Base-by-base conservation (phyloP, 2,329 filamentous ascomycete species). In the Stemphylium lycopersici region DNA sequence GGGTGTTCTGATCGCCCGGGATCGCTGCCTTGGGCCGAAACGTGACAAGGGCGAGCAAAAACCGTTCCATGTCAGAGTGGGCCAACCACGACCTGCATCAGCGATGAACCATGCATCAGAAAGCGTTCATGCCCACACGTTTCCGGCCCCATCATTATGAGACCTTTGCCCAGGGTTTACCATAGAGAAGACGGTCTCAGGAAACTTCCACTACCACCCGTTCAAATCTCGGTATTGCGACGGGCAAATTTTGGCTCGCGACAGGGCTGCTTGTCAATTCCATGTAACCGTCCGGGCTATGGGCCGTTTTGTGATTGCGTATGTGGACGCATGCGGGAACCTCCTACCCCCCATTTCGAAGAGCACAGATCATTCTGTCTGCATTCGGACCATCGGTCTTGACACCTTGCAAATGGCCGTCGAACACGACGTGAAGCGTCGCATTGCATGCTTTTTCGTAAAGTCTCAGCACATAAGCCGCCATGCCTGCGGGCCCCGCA, bases 21-120 rank as follows among this genome's bases (percentile, higher is more conserved):
- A 62, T 63, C 58, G 58, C 52, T 63, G 53, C 54, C 48, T 49
- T 56, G 39, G 51, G 52, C 55, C 56, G 51, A 62, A 65, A 56
- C 58, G 44, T 15, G 39, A 33, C 46, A 55, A 37, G 52, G 40
- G 22, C 45, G 18, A 37, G 22, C 38, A 29, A 49, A 54, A 44
- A 34, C 51, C 51, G 56, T 60, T 60, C 58, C 44, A 51, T 59
- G 56, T 45, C 53, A 57, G 4, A 31, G 37, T 53, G 54, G 38
- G 39, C 52, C 48, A 55, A 54, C 59, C 55, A 63, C 41, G 16
- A 37, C 29, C 44, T 31, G 31, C 38, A 44, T 29, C 46, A 40
- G 40, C 34, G 48, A 42, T 55, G 61, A 63, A 61, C 58, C 56
- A 65, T 59, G 54, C 48, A 55, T 56, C 48, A 48, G 26, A 13